Percentiles rank a stretch among this genome's conserved stretches.
Evolutionary conservation across 164 flowering plant genomes (phyloP).

Genomic region (Chloranthus sessilifolius): DNA sequence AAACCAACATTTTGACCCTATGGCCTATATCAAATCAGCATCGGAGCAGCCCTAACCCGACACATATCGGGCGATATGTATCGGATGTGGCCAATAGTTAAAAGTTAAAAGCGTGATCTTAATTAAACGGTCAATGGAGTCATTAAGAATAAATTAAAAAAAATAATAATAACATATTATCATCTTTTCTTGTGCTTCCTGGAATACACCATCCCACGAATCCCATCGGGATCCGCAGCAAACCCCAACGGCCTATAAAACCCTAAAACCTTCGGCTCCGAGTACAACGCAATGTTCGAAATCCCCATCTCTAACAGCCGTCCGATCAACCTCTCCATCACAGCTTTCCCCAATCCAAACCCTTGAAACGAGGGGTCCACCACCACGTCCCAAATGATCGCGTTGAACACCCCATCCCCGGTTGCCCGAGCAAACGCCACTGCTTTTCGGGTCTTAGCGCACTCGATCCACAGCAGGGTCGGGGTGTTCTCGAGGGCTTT

Average conservation of each 20-base stretch:
- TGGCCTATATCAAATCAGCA: no score
- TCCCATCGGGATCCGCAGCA: conserved; percentile 94
- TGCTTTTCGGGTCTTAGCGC: conserved; percentile 48
- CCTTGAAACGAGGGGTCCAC: conserved; percentile 96
- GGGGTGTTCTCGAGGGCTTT: conserved; percentile 73
- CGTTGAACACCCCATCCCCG: conserved; percentile 95
- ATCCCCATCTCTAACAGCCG: conserved; percentile 59
- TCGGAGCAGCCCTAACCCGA: no score
- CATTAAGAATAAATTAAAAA: no score
- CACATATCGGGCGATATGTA: no score
- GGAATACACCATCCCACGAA: conserved; percentile 85
- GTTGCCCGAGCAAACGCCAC: conserved; percentile 97
- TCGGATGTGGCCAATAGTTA: no score
- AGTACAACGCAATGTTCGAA: conserved; percentile 69
- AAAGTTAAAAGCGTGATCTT: no score
- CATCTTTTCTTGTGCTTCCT: conserved; percentile 36
- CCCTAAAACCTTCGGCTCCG: conserved; percentile 91
- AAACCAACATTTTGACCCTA: no score
- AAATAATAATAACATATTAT: no score
- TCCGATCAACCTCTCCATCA: conserved; percentile 76
- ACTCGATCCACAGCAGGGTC: conserved; percentile 71
- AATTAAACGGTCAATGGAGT: no score
- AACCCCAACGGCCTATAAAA: conserved; percentile 90
- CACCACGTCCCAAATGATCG: conserved; percentile 96
- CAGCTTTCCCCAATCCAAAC: conserved; percentile 86